Base-by-base conservation (phyloP, 148 eudicot species). In the Cornus controversa region DNA sequence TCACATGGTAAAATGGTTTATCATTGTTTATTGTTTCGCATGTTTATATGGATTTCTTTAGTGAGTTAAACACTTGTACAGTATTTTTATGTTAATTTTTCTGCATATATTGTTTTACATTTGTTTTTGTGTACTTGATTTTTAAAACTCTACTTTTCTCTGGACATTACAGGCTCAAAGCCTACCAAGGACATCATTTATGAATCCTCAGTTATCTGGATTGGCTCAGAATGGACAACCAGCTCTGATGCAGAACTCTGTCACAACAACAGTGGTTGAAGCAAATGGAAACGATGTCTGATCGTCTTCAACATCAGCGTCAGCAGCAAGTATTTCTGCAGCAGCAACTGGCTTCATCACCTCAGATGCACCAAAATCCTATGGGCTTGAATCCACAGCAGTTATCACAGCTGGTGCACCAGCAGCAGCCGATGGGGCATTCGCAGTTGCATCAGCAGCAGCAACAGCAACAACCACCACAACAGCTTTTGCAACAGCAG, bases 221-320 rank as follows among this genome's bases (percentile, higher is more conserved):
- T 81, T 95, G 80, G 78, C 90, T 75, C 99, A 93, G 84, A 93
- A 93, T 80, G 93, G 94, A 68, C 96, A 93, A 73, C 75, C 85
- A 66, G 75, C 91, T 28, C 60, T 90, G 84, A 80, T 89, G 76
- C 97, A 84, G 67, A 89, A 81, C 82, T 80, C 92, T 90, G 73
- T 77, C 90, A 25, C 97, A 88, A 83, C 98, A 92, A 78, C 95
- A 92, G 79, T 95, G 96, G 94, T 70, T 87, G 78, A 93, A 93
- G 87, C 97, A 93, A 84, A 85, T 93, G 78, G 84, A n/a, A n/a
- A n/a, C 99, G 60, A 71, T 83, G 31, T 87, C 94, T 63, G 90
- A 97, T 69, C 62, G 79, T 26, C 97, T 93, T 79, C 83, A 90
- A 75, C 97, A 88, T 74, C 91, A 84, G 28, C 87, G 77, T 66